Percentiles rank a stretch among this genome's conserved stretches.
Evolutionary conservation across 2,329 filamentous ascomycete genomes (phyloP).

Genomic region (Claviceps sp.): DNA sequence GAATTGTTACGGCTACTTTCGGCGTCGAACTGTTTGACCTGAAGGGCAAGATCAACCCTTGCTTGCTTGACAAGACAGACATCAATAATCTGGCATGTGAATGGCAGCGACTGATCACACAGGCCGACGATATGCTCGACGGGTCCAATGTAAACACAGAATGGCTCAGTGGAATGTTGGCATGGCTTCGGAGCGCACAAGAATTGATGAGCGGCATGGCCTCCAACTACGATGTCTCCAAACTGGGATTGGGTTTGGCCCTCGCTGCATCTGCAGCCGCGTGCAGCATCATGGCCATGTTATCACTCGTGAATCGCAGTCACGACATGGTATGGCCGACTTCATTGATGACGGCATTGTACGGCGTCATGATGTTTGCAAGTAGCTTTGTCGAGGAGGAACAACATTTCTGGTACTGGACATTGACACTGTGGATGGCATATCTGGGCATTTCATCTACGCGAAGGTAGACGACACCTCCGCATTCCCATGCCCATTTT

Average conservation of each 20-base stretch:
- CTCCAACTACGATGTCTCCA: slow-evolving; percentile 73
- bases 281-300: slow-evolving; percentile 6
- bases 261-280: slow-evolving; percentile 21
- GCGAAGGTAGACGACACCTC: slow-evolving; percentile 18
- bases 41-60: slow-evolving; percentile 19
- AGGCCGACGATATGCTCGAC: slow-evolving; percentile 12
- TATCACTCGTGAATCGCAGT: slow-evolving; percentile 4
- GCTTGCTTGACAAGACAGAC: slow-evolving; percentile 20
- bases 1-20: slow-evolving; percentile 64
- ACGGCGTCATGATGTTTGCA: slow-evolving; percentile 89
- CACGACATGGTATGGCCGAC: slow-evolving; percentile 33
- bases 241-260: slow-evolving; percentile 36
- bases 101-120: slow-evolving; percentile 36
- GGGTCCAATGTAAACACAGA: slow-evolving; percentile 18
- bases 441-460: slow-evolving; percentile 36
- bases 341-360: slow-evolving; percentile 33
- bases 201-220: slow-evolving; percentile 75
- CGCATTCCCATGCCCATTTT: background rate
- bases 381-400: slow-evolving; percentile 98
- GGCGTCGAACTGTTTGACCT: slow-evolving; percentile 30
- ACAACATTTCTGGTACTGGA: slow-evolving; percentile 98
- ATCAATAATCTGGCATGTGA: slow-evolving; percentile 53
- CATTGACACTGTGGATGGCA: slow-evolving; percentile 55
- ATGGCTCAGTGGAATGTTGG: slow-evolving; percentile 30
- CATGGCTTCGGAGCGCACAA: slow-evolving; percentile 62